Evolutionary conservation across 2,329 filamentous ascomycete species (phyloP), one percentile per base, ranked within the genome.

Genomic region (Ramichloridium luteum): DNA sequence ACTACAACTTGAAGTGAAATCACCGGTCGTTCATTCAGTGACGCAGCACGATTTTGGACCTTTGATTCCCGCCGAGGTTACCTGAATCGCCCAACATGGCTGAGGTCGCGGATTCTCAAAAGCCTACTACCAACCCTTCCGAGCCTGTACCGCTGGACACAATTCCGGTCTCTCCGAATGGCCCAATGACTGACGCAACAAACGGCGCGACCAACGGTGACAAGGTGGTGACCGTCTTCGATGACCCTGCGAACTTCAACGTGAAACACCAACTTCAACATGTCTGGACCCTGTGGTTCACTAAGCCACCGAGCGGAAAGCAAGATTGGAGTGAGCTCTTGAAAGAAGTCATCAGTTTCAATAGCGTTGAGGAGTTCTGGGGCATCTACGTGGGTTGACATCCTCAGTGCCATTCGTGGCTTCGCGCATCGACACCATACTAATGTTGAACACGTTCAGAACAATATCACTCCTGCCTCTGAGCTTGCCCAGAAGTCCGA

Each of bases 281-380:
- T 69, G 80, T 82, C 57, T 98, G 90, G 90, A 96, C 90, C 37
- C 70, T 98, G 35, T 98, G 92, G 92, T 98, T 96, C 69, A 96
- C 88, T 53, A 96, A 96, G 73, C 88, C 90, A 32, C 81, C 88
- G 26, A 92, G 78, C 57, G 86, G 85, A 65, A 94, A 92, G 49
- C 55, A 96, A 61, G 94, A 94, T 71, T 98, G 92, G 90, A 92
- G 92, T 48, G 90, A 98, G 57, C 68, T 96, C 41, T 67, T 98
- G 42, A 98, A 98, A 67, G 85, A 98, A 61, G 88, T 98, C 49
- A 94, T 98, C 54, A 94, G 84, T 35, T 96, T 98, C 54, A 84
- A 93, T 65, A 93, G 86, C 3, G 90, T 98, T 15, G 90, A 98
- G 65, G 92, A 98, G 61, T 98, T 98, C 64, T 98, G 90, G 90